Evolutionary conservation across 2,329 filamentous ascomycete species (phyloP), one percentile per base, ranked within the genome.

Genomic region (Xylariaceae sp.): DNA sequence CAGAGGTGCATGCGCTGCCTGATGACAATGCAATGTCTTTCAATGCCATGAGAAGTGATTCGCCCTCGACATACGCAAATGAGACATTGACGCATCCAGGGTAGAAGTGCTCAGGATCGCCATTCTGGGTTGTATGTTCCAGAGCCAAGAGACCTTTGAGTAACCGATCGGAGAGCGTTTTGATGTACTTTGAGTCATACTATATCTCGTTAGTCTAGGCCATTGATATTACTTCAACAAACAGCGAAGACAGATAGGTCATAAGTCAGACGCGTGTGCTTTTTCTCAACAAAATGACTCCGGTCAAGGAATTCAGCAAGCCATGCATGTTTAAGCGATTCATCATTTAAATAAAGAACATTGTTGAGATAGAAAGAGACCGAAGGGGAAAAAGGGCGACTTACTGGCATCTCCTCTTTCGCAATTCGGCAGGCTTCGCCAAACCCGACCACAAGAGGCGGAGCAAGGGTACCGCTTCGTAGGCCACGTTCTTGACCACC

Each of bases 11-110:
- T 5, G 95, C 95, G 70, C 92, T 97, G 55, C 95, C 95, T 0
- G 95, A 99, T 6, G 94, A 98, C 31, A 99, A 80, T 0, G 95
- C 95, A 75, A 99, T 97, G 67, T 99, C 95, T 78, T 99, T 99
- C 41, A 99, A 79, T 0, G 95, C 95, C 95, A 99, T 99, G 62
- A 99, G 83, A 1, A 99, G 87, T 2, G 95, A 98, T 77, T 99
- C 95, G 65, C 95, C 95, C 77, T 99, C 95, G 4, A 99, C 92
- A 70, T 99, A 99, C 29, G 95, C 94, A 71, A 99, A 99, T 0
- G 95, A 99, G 9, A 99, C 90, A 74, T 99, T 99, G 60, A 99
- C 94, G 68, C 95, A 99, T 62, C 95, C 95, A 2, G 95, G 92
- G 73, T 99, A 99, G 75, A 96, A 96, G 49, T 86, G 83, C 4